These are phyloP conservation scores for Trichoderma polysporum DNA, from an alignment of 2,329 filamentous ascomycete genomes.

Conservation along the genomic window DNA sequence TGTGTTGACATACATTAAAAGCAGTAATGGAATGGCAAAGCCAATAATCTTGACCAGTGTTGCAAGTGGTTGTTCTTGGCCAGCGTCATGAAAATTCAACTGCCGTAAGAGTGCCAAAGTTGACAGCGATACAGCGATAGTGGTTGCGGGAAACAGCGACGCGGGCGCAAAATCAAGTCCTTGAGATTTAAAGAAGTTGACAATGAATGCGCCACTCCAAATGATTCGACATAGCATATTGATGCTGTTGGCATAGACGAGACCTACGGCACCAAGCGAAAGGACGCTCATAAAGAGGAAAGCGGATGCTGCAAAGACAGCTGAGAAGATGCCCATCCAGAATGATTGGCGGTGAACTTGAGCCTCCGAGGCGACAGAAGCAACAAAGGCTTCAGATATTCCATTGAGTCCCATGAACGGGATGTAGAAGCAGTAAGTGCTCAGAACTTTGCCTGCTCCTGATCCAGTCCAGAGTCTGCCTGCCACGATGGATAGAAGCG, in stretches of 20 bases:
- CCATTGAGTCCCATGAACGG: conserved; percentile 91
- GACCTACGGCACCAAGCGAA: conserved; percentile 70
- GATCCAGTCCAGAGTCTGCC: conserved; percentile 73
- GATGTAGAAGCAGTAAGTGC: conserved; percentile 87
- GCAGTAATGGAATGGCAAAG: conserved; percentile 52
- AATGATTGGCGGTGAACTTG: conserved; percentile 75
- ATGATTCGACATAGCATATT: conserved; percentile 85
- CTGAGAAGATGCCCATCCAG: conserved; percentile 83
- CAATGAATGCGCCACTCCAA: conserved; percentile 78
- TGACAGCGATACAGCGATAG: conserved; percentile 31
- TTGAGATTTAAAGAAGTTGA: conserved; percentile 55
- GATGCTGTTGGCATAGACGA: conserved; percentile 83
- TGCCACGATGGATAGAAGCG: conserved; percentile 72
- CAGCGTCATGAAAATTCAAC: conserved; percentile 28
- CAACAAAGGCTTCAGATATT: conserved; percentile 87
- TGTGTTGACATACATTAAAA: conserved; percentile 57
- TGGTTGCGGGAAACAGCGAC: conserved; percentile 31
- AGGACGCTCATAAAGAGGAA: conserved; percentile 72
- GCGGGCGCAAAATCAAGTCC: conserved; percentile 35
- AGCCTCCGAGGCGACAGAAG: conserved; percentile 73
- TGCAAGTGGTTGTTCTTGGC: conserved; percentile 31
- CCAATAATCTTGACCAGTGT: conserved; percentile 49
- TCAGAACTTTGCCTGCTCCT: conserved; percentile 71
- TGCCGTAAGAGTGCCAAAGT: conserved; percentile 31
- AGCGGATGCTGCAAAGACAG: conserved; percentile 70